Evolutionary conservation across 257 asterid genomes (phyloP).

Genomic region (Catharanthus roseus): DNA sequence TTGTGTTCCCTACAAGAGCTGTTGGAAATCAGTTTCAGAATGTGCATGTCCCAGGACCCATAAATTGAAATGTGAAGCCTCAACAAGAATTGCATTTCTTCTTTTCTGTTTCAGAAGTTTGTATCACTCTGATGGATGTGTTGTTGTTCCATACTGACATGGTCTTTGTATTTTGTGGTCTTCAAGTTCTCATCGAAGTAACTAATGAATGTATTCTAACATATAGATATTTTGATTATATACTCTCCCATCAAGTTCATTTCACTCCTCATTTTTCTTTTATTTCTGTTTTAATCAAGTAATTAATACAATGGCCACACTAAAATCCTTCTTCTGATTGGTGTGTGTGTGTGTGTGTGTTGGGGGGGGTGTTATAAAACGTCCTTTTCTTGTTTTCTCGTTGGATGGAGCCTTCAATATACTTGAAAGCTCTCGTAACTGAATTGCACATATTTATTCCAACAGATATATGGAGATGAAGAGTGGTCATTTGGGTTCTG

Average conservation of each 20-base stretch:
- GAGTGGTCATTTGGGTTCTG: constrained; percentile 99
- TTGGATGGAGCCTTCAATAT: background rate
- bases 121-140: background rate
- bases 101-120: background rate
- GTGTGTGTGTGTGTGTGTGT: no score
- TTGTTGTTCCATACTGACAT: background rate
- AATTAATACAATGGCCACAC: background rate
- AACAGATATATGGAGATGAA: constrained; percentile 66
- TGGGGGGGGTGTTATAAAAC: background rate
- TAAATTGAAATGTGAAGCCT: background rate
- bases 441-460: constrained; percentile 1
- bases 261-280: background rate
- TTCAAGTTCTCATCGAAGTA: background rate
- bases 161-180: background rate
- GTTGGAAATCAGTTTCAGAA: background rate
- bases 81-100: background rate
- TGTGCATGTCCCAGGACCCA: background rate
- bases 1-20: background rate
- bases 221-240: background rate
- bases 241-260: background rate
- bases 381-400: background rate
- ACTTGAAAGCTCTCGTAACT: background rate
- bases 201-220: background rate
- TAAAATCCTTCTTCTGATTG: background rate
- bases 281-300: background rate